Base-by-base conservation (phyloP, 1,139 yeast species). In the Protomyces lactucae-debilis region DNA sequence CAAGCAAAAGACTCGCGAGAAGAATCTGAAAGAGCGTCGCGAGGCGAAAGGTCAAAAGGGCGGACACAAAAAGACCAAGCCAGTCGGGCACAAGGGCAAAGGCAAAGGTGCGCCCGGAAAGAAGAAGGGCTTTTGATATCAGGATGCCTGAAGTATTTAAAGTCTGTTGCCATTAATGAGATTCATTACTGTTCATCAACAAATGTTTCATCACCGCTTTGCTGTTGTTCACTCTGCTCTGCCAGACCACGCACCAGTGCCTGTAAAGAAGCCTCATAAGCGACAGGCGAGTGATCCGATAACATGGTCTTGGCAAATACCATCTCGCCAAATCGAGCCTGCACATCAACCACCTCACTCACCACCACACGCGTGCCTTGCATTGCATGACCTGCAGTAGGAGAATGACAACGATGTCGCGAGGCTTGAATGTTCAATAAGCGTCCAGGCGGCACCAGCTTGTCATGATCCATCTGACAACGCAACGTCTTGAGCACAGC, bases 1-100 rank as follows among this genome's bases (percentile, higher is more conserved):
- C 16, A 85, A 87, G 71, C 85, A 83, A 78, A 88, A 88, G 77
- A 86, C 93, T 79, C 83, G 97, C 76, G 96, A 91, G 72, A 96
- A 89, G 72, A 93, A 93, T 72, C 80, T 93, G 75, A 85, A 86
- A 73, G 83, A 59, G 52, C 53, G 63, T n/a, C 52, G 63, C 8
- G 63, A 59, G n/a, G 54, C 57, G 9, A 59, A 59, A 28, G 63
- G 63, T 25, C 43, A 59, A 59, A 28, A 40, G 4, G 63, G 63
- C 35, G 63, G 63, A 2, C 57, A 59, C 36, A 59, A 59, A 21
- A 59, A 59, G 45, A 55, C 57, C 40, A 59, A 59, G 53, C 63
- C 53, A n/a, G 46, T 59, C 12, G 63, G 63, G 8, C 57, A 48
- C 12, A 56, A 56, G 37, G 60, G 60, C 40, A 59, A 59, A 32